A percentile compares a stretch with the other conserved stretches of the same genome.
Conservation (phyloP, 495 filamentous ascomycete species). For the Hypoxylon intermedium region DNA sequence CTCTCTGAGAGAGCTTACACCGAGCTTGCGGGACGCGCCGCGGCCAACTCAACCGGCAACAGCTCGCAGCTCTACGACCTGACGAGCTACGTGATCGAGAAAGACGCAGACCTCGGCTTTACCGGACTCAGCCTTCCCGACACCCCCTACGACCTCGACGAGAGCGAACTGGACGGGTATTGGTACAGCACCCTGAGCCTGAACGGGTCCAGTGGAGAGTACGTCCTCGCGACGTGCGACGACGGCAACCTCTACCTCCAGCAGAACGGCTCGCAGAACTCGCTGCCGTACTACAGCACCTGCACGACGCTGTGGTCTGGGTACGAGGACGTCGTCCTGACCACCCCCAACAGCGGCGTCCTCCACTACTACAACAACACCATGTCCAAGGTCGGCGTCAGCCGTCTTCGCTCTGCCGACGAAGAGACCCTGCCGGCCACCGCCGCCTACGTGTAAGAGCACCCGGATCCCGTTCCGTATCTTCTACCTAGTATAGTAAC, state of each 20-base stretch:
- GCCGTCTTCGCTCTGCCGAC: conserved; percentile 21
- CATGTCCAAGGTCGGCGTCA: conserved; percentile 30
- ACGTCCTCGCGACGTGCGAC: conserved; percentile 23
- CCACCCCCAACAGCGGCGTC: conserved; percentile 9
- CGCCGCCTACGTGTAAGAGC: conserved; percentile 12
- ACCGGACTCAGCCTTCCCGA: conserved; percentile 6
- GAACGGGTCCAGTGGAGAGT: conserved; percentile 9
- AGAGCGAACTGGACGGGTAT: conserved; percentile 17
- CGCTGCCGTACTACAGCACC: conserved; percentile 13
- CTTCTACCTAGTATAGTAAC: too few species aligned
- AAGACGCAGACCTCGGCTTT: conserved; percentile 2
- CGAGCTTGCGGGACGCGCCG: background rate
- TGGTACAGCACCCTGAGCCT: conserved; percentile 19
- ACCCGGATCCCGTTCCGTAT: too few species aligned
- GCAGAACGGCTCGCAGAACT: conserved; percentile 14
- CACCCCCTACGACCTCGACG: conserved; percentile 12
- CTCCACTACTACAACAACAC: conserved; percentile 36
- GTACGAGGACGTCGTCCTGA: conserved; percentile 15
- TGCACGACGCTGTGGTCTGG: conserved; percentile 30
- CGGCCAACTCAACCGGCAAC: conserved; percentile 3
- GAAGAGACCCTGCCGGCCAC: conserved; percentile 3
- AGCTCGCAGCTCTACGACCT: conserved; percentile 6
- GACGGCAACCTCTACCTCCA: conserved; percentile 35
- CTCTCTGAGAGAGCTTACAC: conserved; percentile 2
- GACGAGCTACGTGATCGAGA: conserved; percentile 5